A percentile compares a stretch with the other conserved stretches of the same genome.
These are phyloP conservation scores for Xylaria flabelliformis DNA, from an alignment of 495 filamentous ascomycete species.

Conservation along the genomic window DNA sequence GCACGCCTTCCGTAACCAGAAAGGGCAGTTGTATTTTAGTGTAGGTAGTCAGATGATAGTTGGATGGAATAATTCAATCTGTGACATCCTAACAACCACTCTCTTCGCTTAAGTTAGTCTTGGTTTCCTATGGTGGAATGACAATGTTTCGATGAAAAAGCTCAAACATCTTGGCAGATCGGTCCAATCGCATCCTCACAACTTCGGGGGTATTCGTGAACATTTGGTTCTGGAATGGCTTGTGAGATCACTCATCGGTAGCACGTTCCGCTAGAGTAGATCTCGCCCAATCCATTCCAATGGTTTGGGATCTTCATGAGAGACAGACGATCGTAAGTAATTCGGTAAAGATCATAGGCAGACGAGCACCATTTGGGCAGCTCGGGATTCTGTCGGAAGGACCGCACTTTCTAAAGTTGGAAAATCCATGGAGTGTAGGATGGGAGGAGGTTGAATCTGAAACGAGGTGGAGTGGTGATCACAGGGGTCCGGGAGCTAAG, in stretches of 20 bases:
- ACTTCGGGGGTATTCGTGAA: background rate
- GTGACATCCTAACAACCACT: background rate
- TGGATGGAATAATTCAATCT: background rate
- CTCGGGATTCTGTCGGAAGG: slow-evolving; percentile 5
- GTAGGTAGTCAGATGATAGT: background rate
- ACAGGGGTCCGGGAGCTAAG: slow-evolving; percentile 2
- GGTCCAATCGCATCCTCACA: slow-evolving; percentile 3
- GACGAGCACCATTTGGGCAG: background rate
- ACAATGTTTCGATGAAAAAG: slow-evolving; percentile 1
- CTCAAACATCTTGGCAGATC: slow-evolving; percentile 9
- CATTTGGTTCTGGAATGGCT: background rate
- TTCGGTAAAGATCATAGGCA: slow-evolving; percentile 3
- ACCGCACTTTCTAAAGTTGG: background rate
- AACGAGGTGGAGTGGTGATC: slow-evolving; percentile 15
- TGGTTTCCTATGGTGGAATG: slow-evolving; percentile 3
- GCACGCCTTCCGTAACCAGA: background rate
- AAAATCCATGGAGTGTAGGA: background rate
- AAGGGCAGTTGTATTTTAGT: slow-evolving; percentile 6
- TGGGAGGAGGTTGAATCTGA: slow-evolving; percentile 22
- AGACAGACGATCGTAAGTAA: slow-evolving; percentile 4
- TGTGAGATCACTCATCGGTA: background rate
- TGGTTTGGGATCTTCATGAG: slow-evolving; percentile 6
- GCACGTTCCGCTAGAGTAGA: background rate
- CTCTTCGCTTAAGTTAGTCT: background rate
- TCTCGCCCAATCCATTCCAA: background rate